A percentile compares a stretch with the other conserved stretches of the same genome.
Evolutionary conservation across 2,329 filamentous ascomycete genomes (phyloP).

Genomic region (Aspergillus cejpii): DNA sequence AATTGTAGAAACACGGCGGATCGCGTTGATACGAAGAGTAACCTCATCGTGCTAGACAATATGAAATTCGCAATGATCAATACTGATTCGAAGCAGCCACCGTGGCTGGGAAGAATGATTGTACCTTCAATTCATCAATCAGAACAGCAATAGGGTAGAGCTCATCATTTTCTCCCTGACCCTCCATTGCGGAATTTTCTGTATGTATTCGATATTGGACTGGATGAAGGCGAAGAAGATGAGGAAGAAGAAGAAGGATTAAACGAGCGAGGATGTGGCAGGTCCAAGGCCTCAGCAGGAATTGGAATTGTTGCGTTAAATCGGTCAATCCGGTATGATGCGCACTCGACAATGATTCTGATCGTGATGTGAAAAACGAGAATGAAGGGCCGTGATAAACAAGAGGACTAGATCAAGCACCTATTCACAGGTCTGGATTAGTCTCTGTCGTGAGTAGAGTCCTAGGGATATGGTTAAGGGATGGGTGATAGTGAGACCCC

Average conservation of each 20-base stretch:
- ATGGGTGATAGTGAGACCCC: conserved; percentile 18
- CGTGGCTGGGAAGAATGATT: conserved; percentile 15
- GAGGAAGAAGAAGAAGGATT: conserved; percentile 22
- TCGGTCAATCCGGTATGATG: conserved; percentile 21
- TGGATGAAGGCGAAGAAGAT: conserved; percentile 18
- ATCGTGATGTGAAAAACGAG: conserved; percentile 11
- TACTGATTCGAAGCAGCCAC: conserved; percentile 13
- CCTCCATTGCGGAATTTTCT: conserved; percentile 66
- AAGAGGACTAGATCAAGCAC: conserved; percentile 10
- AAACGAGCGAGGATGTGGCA: conserved; percentile 23
- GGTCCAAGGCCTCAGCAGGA: conserved; percentile 29
- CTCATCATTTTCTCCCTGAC: conserved; percentile 88
- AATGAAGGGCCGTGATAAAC: conserved; percentile 17
- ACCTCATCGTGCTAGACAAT: conserved; percentile 85
- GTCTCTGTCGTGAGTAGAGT: conserved; percentile 13
- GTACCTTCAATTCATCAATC: conserved; percentile 98
- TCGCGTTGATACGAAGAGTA: conserved; percentile 93
- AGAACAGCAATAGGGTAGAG: conserved; percentile 99
- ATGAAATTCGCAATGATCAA: conserved; percentile 10
- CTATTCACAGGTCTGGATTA: conserved; percentile 13
- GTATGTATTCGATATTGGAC: conserved; percentile 15
- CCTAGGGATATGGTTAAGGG: conserved; percentile 23
- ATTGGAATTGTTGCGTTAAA: conserved; percentile 20
- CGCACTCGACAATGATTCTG: conserved; percentile 18
- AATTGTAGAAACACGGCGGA: conserved; percentile 96